A percentile compares a stretch with the other conserved stretches of the same genome.
These are phyloP conservation scores for Pinus tabuliformis DNA, from an alignment of 75 land plant genomes.

Conservation along the genomic window DNA sequence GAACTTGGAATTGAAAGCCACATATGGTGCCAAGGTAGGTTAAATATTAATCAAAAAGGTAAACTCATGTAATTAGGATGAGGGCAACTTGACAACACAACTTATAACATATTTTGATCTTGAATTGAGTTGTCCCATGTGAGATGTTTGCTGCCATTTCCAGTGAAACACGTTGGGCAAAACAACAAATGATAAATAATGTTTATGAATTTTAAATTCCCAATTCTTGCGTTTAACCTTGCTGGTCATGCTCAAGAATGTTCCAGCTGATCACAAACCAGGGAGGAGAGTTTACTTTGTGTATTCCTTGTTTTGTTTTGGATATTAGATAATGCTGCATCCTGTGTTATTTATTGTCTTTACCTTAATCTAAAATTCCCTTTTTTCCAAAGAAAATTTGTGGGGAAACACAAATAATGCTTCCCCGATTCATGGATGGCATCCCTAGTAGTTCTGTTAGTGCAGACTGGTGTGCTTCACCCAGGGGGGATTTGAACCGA, in stretches of 20 bases:
- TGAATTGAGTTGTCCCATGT: background rate
- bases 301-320: background rate
- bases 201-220: background rate
- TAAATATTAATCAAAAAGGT: background rate
- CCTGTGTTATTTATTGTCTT: background rate
- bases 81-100: background rate
- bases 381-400: background rate
- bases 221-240: background rate
- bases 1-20: slow-evolving; percentile 75
- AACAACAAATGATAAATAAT: background rate
- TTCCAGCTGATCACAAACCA: background rate
- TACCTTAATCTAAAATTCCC: background rate
- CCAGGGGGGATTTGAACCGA: too few relatives aligned
- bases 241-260: background rate
- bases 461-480: too few relatives aligned
- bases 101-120: background rate
- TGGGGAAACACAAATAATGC: too few relatives aligned
- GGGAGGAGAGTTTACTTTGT: background rate
- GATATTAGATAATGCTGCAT: too few relatives aligned
- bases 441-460: too few relatives aligned
- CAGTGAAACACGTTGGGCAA: background rate
- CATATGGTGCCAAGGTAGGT: slow-evolving; percentile 88
- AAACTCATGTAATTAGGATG: background rate
- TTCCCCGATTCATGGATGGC: too few relatives aligned
- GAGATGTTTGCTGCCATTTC: background rate